These are phyloP conservation scores for Lathyrus oleraceus DNA, from an alignment of 306 rosid species.

Conservation along the genomic window DNA sequence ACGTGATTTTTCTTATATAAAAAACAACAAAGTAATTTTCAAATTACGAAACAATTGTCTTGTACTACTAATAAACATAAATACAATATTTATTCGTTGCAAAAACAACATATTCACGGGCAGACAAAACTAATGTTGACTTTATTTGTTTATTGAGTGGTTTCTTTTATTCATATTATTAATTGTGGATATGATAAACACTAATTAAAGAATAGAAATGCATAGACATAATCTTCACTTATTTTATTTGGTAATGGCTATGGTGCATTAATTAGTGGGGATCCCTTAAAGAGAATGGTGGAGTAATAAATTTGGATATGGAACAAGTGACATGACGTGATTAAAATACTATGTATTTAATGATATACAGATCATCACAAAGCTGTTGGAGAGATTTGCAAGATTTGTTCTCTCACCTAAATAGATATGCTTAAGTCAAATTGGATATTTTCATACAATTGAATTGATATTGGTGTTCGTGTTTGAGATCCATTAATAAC, in stretches of 20 bases:
- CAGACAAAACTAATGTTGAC: slow-evolving; percentile 27
- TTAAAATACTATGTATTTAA: slow-evolving; percentile 7
- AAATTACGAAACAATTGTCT: background rate
- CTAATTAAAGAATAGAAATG: background rate
- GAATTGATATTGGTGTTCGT: background rate
- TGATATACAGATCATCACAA: slow-evolving; percentile 30
- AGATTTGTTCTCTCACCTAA: slow-evolving; percentile 25
- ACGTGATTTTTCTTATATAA: background rate
- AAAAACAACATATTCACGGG: slow-evolving; percentile 19
- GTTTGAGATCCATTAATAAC: background rate
- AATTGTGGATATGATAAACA: background rate
- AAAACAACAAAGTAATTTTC: background rate
- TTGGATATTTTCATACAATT: background rate
- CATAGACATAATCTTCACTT: slow-evolving; percentile 4
- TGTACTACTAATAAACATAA: background rate
- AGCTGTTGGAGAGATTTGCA: slow-evolving; percentile 27
- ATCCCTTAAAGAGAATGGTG: slow-evolving; percentile 7
- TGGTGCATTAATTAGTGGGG: slow-evolving; percentile 26
- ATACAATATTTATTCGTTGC: background rate
- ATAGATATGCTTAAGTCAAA: slow-evolving; percentile 37
- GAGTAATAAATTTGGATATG: slow-evolving; percentile 23
- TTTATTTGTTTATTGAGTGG: slow-evolving; percentile 7
- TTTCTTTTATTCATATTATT: slow-evolving; percentile 7
- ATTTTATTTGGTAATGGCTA: slow-evolving; percentile 8
- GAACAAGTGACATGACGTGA: slow-evolving; percentile 13